These are phyloP conservation scores for Bromus sterilis DNA, from an alignment of 176 grass and related monocot species.

Conservation along the genomic window DNA sequence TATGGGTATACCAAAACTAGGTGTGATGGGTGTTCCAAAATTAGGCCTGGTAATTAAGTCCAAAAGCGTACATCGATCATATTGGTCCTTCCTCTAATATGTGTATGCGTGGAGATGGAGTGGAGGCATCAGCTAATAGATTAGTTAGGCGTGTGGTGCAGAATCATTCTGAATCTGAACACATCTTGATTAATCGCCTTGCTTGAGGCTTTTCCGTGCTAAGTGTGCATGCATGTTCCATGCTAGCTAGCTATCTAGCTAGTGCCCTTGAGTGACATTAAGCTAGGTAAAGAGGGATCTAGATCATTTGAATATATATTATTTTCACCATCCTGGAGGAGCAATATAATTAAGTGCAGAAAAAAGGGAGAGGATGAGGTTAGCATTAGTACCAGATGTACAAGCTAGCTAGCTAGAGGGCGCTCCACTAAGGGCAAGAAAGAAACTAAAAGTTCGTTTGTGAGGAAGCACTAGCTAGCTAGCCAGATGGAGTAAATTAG, in stretches of 20 bases:
- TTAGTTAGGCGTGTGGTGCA: not conserved
- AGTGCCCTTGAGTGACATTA: not conserved
- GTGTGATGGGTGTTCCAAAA: not conserved
- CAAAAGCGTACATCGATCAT: not conserved
- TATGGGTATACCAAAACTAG: not conserved
- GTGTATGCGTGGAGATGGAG: not conserved
- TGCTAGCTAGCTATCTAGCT: not conserved
- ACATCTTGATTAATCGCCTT: not conserved
- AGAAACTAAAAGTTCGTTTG: not conserved
- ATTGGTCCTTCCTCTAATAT: not conserved
- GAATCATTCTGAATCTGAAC: not conserved
- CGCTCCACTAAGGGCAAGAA: not conserved
- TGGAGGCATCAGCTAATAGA: not conserved
- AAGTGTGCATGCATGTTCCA: not conserved
- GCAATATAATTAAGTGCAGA: not conserved
- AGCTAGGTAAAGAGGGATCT: not conserved
- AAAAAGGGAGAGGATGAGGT: conserved; percentile 1
- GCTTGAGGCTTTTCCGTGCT: not conserved
- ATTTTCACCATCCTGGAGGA: not conserved
- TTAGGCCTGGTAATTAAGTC: not conserved
- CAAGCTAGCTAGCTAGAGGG: not conserved
- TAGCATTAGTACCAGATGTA: not conserved
- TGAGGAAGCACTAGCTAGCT: conserved; percentile 27
- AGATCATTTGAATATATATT: not conserved
- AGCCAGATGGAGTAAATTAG: conserved; percentile 28